Percentiles rank a stretch among this genome's conserved stretches.
phyloP scores from a whole-genome alignment of 805 yeast genomes.

The Isabelozyma rhagii region DNA sequence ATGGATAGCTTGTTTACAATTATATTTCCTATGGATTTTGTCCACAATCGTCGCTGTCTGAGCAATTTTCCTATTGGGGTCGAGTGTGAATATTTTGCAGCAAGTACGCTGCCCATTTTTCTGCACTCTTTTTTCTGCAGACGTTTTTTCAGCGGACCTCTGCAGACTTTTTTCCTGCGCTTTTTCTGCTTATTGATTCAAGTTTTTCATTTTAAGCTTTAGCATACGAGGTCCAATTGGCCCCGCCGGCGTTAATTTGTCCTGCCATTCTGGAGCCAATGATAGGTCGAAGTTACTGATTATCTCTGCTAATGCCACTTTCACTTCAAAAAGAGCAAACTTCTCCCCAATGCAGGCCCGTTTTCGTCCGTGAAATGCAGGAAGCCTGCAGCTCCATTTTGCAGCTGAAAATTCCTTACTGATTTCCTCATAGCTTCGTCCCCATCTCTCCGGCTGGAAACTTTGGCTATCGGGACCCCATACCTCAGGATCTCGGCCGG shows the following conservation, averaged over 20 bases:
- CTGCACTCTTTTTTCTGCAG: too few relatives aligned
- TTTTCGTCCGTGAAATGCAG: conserved; percentile 58
- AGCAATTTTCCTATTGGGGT: too few relatives aligned
- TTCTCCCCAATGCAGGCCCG: conserved; percentile 62
- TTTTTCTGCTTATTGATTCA: too few relatives aligned
- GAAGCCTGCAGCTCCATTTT: conserved; percentile 44
- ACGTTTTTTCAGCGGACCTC: too few relatives aligned
- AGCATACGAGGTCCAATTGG: conserved; percentile 50
- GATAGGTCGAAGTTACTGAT: conserved; percentile 32
- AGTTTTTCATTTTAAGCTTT: conserved; percentile 14
- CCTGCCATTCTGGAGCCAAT: conserved; percentile 44
- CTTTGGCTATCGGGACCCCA: conserved; percentile 47
- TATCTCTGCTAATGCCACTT: conserved; percentile 35
- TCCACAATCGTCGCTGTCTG: too few relatives aligned
- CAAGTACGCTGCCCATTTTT: too few relatives aligned
- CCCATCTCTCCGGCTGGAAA: conserved; percentile 55
- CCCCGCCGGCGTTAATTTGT: conserved; percentile 54
- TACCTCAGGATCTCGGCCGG: conserved; percentile 40
- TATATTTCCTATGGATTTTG: too few relatives aligned
- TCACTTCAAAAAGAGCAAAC: conserved; percentile 47
- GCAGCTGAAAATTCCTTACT: conserved; percentile 36
- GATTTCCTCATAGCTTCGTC: conserved; percentile 34
- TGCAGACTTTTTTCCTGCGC: too few relatives aligned
- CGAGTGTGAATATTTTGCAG: too few relatives aligned
- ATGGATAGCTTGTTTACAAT: too few relatives aligned